phyloP scores from a whole-genome alignment of 1,284 basidiomycete genomes.

The Cryptococcus wingfieldii region DNA sequence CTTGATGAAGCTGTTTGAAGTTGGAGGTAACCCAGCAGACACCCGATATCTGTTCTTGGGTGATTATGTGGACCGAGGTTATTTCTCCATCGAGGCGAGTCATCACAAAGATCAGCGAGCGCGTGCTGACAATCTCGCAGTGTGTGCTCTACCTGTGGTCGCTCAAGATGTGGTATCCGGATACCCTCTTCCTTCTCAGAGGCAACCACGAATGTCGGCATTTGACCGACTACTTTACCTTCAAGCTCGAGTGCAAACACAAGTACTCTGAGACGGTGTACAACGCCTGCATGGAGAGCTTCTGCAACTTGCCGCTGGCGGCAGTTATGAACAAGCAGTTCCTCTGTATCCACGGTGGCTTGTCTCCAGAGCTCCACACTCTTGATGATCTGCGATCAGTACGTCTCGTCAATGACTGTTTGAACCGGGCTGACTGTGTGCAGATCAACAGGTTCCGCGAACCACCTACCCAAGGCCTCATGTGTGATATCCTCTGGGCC shows the following conservation, averaged over 20 bases:
- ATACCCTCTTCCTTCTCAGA: conserved; percentile 80
- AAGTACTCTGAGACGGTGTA: conserved; percentile 88
- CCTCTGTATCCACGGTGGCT: conserved; percentile 88
- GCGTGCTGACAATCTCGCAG: conserved; percentile 48
- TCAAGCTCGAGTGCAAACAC: conserved; percentile 89
- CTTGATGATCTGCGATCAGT: conserved; percentile 81
- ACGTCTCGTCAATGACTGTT: conserved; percentile 28
- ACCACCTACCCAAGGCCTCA: conserved; percentile 86
- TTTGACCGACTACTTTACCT: conserved; percentile 94
- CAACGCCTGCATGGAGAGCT: conserved; percentile 88
- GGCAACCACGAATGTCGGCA: conserved; percentile 98
- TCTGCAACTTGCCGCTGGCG: conserved; percentile 85
- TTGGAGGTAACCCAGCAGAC: conserved; percentile 85
- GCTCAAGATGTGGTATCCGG: conserved; percentile 91
- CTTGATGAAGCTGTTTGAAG: conserved; percentile 96
- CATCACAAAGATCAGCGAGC: neutral
- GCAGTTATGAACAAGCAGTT: conserved; percentile 98
- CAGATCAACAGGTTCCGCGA: conserved; percentile 92
- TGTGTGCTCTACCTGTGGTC: conserved; percentile 87
- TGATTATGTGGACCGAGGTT: conserved; percentile 96
- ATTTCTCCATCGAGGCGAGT: conserved; percentile 84
- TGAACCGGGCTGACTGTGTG: neutral
- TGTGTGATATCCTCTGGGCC: conserved; percentile 94
- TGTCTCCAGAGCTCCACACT: conserved; percentile 84
- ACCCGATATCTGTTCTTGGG: conserved; percentile 94